phyloP scores from a whole-genome alignment of 1,284 basidiomycete genomes.

The Trametes hirsuta region DNA sequence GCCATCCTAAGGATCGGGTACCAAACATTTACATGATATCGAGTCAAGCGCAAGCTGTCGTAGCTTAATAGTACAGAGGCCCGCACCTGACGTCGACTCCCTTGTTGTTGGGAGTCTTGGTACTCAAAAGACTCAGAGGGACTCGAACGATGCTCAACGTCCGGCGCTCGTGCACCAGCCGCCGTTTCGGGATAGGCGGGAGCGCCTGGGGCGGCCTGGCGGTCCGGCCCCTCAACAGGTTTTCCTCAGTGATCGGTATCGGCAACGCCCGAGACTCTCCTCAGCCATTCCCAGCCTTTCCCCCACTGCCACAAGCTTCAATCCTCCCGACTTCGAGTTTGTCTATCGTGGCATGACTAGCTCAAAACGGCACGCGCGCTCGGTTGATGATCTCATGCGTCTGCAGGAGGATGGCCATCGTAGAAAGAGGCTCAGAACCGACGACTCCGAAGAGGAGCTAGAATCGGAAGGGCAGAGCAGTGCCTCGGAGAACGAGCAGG shows the following conservation, averaged over 20 bases:
- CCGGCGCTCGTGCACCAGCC: no score
- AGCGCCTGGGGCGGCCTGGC: not conserved
- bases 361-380: conserved; percentile 33
- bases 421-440: conserved; percentile 31
- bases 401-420: conserved; percentile 40
- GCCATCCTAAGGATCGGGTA: no score
- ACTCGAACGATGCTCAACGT: no score
- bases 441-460: conserved; percentile 18
- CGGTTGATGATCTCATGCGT: conserved; percentile 43
- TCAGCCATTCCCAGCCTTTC: not conserved
- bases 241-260: conserved; percentile 8
- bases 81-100: no score
- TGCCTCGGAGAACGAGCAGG: conserved; percentile 7
- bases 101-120: no score
- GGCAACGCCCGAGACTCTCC: conserved; percentile 8
- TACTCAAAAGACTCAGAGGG: no score
- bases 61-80: no score
- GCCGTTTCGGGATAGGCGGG: no score
- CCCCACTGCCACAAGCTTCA: no score
- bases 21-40: no score
- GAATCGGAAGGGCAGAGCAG: conserved; percentile 17
- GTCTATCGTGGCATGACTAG: conserved; percentile 24
- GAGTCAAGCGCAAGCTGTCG: no score
- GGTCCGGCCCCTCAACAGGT: not conserved
- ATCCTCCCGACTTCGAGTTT: no score